Base-by-base conservation (phyloP, 148 eudicot genomes). In the Heliamphora exappendiculata region DNA sequence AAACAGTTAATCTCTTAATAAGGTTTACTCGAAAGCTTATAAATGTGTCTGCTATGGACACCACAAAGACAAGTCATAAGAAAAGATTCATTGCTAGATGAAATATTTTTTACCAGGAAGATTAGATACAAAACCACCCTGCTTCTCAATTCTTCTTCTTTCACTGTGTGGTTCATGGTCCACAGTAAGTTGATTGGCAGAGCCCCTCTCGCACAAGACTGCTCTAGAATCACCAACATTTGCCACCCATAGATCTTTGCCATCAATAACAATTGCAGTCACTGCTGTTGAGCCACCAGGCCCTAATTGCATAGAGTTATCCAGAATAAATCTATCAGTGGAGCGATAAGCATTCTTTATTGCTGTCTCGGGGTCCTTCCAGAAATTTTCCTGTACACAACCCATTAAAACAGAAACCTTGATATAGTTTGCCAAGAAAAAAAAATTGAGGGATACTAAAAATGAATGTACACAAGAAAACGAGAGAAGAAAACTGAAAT, bases 281-380 rank as follows among this genome's bases (percentile, higher is more conserved):
- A 84, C 86, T n/a, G 86, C 86, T 12, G 86, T 84, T 58, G 86
- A 84, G 59, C 86, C 86, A 44, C 87, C 87, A 50, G 82, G 87
- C 50, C 84, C 84, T 67, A 84, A 71, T 75, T 81, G 78, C 74
- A 58, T 33, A 19, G 82, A 41, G 22, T 84, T 75, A 76, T 81
- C 82, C 4, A 84, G 80, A 5, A 84, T 84, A 67, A 28, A 67
- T 57, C 74, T 72, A 66, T 84, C 76, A 26, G 87, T 84, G 19
- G 80, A 72, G 20, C 66, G 54, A 63, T 84, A 84, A 0, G 87
- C 82, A 53, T 76, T 81, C 50, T 58, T 73, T 33, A 84, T 84
- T 41, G 87, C 82, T 17, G 39, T 72, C 55, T 76, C 76, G 3
- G 87, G 84, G 26, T 81, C 59, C 10, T 67, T 79, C 87, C 84